Conservation (phyloP, 106 monocot species). For the Dioscorea dumetorum region DNA sequence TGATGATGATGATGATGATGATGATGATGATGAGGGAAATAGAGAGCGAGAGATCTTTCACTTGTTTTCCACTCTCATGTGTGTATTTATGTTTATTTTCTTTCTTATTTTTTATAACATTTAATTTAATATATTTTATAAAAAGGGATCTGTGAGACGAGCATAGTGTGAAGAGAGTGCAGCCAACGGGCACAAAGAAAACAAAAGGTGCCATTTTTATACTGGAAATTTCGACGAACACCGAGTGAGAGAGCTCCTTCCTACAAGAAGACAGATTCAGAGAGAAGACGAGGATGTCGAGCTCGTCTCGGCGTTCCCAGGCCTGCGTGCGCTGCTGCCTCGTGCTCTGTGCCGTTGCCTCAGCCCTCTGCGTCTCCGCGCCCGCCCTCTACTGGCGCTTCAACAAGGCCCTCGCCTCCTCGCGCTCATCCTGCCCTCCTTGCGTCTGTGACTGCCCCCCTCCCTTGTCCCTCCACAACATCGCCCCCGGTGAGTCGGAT, state of each 20-base stretch:
- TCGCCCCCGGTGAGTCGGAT: slow-evolving; percentile 45
- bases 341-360: slow-evolving; percentile 64
- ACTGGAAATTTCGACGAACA: background rate
- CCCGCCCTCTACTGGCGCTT: slow-evolving; percentile 69
- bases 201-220: background rate
- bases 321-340: slow-evolving; percentile 51
- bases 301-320: slow-evolving; percentile 23
- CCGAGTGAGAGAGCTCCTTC: background rate
- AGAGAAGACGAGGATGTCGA: slow-evolving; percentile 7
- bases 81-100: no score
- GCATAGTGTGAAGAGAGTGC: no score
- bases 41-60: no score
- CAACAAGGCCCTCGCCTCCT: slow-evolving; percentile 30
- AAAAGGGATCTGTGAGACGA: no score
- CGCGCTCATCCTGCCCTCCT: slow-evolving; percentile 30
- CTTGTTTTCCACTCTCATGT: no score
- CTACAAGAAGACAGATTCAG: background rate
- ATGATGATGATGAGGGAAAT: no score
- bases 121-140: no score
- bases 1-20: no score
- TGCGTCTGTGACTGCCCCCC: slow-evolving; percentile 76
- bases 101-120: no score
- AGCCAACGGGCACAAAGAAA: no score
- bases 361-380: slow-evolving; percentile 73
- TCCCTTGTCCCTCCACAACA: slow-evolving; percentile 53